Conservation (phyloP, 176 grass and related monocot genomes). For the Guadua angustifolia region DNA sequence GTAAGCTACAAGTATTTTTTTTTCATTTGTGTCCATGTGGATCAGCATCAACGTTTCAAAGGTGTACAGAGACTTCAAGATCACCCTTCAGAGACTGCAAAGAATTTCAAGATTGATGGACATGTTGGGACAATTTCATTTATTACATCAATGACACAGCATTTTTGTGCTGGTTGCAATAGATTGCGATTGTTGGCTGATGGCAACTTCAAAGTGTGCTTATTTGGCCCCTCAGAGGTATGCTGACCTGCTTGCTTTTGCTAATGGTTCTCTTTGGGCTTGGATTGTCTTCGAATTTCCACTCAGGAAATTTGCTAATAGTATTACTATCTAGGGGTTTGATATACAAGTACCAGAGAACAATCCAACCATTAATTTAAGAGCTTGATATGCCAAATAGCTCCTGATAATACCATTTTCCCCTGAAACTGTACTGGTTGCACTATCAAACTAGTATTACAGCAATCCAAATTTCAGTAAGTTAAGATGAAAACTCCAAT, state of each 20-base stretch:
- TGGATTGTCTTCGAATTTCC: not conserved
- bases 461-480: not conserved
- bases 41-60: slow-evolving; percentile 67
- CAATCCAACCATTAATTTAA: slow-evolving; percentile 12
- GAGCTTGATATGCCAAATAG: slow-evolving; percentile 5
- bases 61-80: slow-evolving; percentile 83
- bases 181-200: slow-evolving; percentile 88
- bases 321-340: not conserved
- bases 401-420: not conserved
- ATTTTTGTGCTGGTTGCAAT: slow-evolving; percentile 97
- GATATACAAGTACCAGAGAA: slow-evolving; percentile 11
- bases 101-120: slow-evolving; percentile 87
- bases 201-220: slow-evolving; percentile 97
- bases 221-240: slow-evolving; percentile 98
- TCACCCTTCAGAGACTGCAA: slow-evolving; percentile 89
- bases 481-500: not conserved
- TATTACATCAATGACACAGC: slow-evolving; percentile 97
- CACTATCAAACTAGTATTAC: slow-evolving; percentile 1
- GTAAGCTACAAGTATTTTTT: slow-evolving; percentile 27
- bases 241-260: slow-evolving; percentile 12
- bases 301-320: slow-evolving; percentile 22
- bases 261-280: not conserved
- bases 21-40: slow-evolving; percentile 24
- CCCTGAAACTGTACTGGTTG: not conserved
- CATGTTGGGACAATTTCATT: slow-evolving; percentile 92